Evolutionary conservation across 2,329 filamentous ascomycete species (phyloP), one percentile per base, ranked within the genome.

Genomic region (Fusarium incarnatum): DNA sequence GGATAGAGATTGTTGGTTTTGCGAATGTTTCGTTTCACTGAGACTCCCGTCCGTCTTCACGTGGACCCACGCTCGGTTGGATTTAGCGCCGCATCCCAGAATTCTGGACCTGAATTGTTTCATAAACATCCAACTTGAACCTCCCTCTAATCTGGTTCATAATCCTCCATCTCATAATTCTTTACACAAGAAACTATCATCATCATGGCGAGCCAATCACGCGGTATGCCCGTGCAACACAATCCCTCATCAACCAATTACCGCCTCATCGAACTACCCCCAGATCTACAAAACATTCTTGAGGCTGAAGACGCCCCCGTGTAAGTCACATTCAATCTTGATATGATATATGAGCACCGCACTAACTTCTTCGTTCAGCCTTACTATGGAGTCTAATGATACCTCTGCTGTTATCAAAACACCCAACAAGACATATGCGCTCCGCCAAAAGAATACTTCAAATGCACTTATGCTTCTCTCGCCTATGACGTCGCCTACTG

Each of bases 381-480:
- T 87, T 55, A 84, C 79, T 18, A 79, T 87, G 47, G 82, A 84
- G 68, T 83, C 84, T 15, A 85, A 86, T 22, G 80, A 84, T 23
- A 79, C 82, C 3, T 76, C 78, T 4, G 87, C 88, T 27, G 76
- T 89, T 44, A 83, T 91, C 56, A 84, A 81, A 71, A 83, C 84
- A 2, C 83, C 83, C 6, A 77, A 81, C 56, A 85, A 84, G 71
- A 85, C 84, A 18, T 91, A 89, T 79, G 83, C 83, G 8, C 82
- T 91, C 48, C 87, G 86, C 30, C 89, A 91, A 74, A 91, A 91
- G 76, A 91, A 90, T 76, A 90, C 89, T 0, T 91, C 89, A 47
- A 91, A 91, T 75, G 85, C 86, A n/a, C 82, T 91, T 48, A 86
- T 90, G 72, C 77, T 91, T 5, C 80, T 91, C 32, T 76, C 48